Base-by-base conservation (phyloP, 2,329 filamentous ascomycete genomes). In the Aspergillus flavus region DNA sequence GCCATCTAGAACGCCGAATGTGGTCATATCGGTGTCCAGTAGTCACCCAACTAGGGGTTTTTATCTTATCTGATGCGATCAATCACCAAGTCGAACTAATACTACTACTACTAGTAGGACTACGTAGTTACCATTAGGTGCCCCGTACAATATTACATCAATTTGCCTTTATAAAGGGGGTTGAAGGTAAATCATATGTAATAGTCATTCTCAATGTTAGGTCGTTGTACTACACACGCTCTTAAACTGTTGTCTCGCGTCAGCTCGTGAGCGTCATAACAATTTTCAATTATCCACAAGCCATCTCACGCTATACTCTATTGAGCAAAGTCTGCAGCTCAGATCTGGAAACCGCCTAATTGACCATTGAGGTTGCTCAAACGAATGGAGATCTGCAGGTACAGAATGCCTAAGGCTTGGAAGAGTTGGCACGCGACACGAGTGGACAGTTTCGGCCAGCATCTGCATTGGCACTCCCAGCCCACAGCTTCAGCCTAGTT, bases 11-110 rank as follows among this genome's bases (percentile, higher is more conserved):
- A 41, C 28, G 52, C 52, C 32, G n/a, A 55, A 55, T 39, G 34
- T 54, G 52, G 45, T 52, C 46, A 30, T 26, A 48, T 59, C 41
- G 30, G 9, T 6, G 28, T 32, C 6, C 26, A 48, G 23, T 28
- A 6, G 21, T n/a, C 26, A 32, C 19, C 26, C 7, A 28, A 52
- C 28, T 32, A 34, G 28, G 48, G 16, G 6, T 34, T 52, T 52
- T 58, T 45, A 64, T 64, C 62, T 64, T 64, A 64, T 64, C 62
- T 61, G 62, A 64, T 64, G 46, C 26, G 62, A 64, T 64, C 48
- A 57, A 50, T 55, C 58, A 21, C 41, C 16, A 26, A 57, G 28
- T 19, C 10, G 57, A 16, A 16, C 45, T 52, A 52, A 32, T 54
- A 12, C 32, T 10, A 3, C 23, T 11, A 28, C 14, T 16, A 14